Evolutionary conservation across 768 basidiomycete genomes (phyloP), one percentile per base, ranked within the genome.

Genomic region (Boletus subparvulus): DNA sequence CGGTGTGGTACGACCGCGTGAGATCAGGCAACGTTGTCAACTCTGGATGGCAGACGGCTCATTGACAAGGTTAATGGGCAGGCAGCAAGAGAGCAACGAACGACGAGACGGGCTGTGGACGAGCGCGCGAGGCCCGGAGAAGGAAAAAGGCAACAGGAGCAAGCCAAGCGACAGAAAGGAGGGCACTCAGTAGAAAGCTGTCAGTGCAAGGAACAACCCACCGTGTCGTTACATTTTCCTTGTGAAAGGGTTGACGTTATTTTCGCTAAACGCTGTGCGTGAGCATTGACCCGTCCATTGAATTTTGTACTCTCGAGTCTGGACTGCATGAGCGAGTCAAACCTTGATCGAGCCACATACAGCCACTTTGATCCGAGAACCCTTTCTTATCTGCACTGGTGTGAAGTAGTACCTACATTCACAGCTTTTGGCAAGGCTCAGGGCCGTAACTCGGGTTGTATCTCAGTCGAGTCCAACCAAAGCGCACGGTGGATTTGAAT

Each of bases 1-100:
- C 53, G 55, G 67, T 24, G 37, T 47, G 13, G 53, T 54, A 47
- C 28, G 35, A 37, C 64, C 67, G 62, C 42, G 67, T 50, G 65
- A 54, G 61, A 58, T 69, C 49, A 61, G 47, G 54, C 52, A 60
- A 52, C 42, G 54, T 28, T 56, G 52, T 44, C 50, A 39, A 43
- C n/a, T n/a, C 26, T 37, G 37, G 46, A 47, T 14, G 44, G 47
- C 42, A 49, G 48, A n/a, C 30, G 16, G 53, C 33, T 47, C 59
- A 64, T 66, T 26, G 61, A 61, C 56, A 40, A 40, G 33, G 56
- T 8, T 5, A 17, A 46, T 4, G 47, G 9, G n/a, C 3, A 43
- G 24, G n/a, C 42, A 33, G 30, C 30, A 37, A 30, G 35, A 17
- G n/a, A 26, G 16, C 33, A 47, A 43, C 33, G 51, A 49, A 47